Evolutionary conservation across 352 stramenopile species (phyloP), one percentile per base, ranked within the genome.

Genomic region (Globisporangium ultimum): DNA sequence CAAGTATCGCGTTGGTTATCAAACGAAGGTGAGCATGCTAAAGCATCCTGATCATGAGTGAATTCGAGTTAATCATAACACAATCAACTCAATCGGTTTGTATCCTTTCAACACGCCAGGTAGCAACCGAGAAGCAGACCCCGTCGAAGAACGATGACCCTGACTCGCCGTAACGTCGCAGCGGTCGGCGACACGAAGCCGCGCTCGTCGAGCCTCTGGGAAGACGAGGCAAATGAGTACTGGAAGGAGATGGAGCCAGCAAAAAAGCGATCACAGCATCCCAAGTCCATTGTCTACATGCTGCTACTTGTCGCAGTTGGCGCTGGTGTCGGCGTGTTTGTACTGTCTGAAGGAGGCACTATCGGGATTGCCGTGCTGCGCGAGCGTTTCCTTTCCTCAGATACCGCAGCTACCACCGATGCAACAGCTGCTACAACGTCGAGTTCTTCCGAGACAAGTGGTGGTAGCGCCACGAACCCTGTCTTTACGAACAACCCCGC

Each of bases 171-270:
- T 53, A 81, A 87, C 58, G 64, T 75, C 32, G 52, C 56, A 3
- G 57, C 67, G 14, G 60, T 71, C 38, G 66, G 59, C 18, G 71
- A 77, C 46, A 62, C 48, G 22, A 54, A 48, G 17, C 28, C 28
- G 12, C 48, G 64, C 1, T 65, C 61, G 17, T 79, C 68, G 46
- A 86, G 74, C 43, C 76, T 91, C 48, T 91, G 81, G 79, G 76
- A 89, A 48, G 64, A 88, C 34, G 71, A 86, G 40, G 78, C 78
- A 4, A 61, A 87, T 41, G 70, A 87, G 28, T 89, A 87, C 67
- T 91, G 78, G 81, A 80, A 89, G 58, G 68, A 83, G 28, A 91
- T 91, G 78, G 81, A 89, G 58, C 75, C 81, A 9, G 60, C 65
- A 15, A 72, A 76, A 43, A 60, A 62, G 24, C 72, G 71, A 48